Conservation (phyloP, 2,329 filamentous ascomycete genomes). For the Zasmidium angulare region DNA sequence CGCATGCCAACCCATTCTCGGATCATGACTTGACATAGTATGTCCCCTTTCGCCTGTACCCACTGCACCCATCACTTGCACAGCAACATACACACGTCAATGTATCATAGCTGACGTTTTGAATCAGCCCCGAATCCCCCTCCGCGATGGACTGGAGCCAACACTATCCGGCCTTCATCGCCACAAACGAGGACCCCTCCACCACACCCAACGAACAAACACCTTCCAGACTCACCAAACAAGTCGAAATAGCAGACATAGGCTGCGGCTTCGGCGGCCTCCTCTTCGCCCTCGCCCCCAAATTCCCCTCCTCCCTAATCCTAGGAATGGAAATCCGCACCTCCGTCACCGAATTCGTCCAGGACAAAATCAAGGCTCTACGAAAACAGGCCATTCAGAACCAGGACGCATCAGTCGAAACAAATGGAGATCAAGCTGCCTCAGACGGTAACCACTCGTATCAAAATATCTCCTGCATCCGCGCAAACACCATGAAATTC, state of each 20-base stretch:
- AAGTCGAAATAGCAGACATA: constrained; percentile 92
- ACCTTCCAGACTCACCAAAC: too few relatives aligned
- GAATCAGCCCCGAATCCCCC: constrained; percentile 76
- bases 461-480: constrained; percentile 84
- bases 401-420: too few relatives aligned
- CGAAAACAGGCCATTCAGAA: background rate
- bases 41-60: constrained; percentile 33
- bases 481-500: constrained; percentile 98
- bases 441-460: too few relatives aligned
- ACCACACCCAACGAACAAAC: background rate
- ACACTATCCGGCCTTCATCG: constrained; percentile 72
- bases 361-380: constrained; percentile 80
- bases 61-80: background rate
- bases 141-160: constrained; percentile 87
- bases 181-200: constrained; percentile 8
- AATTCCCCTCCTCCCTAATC: constrained; percentile 77
- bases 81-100: too few relatives aligned
- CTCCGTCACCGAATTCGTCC: constrained; percentile 87
- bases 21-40: constrained; percentile 90
- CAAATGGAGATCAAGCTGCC: too few relatives aligned
- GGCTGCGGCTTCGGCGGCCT: constrained; percentile 95
- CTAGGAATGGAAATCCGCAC: constrained; percentile 90
- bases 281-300: constrained; percentile 78
- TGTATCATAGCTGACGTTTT: too few relatives aligned
- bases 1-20: constrained; percentile 97